Percentiles rank a stretch among this genome's conserved stretches.
phyloP scores from a whole-genome alignment of 352 stramenopile genomes.

The Phytophthora litchii region DNA sequence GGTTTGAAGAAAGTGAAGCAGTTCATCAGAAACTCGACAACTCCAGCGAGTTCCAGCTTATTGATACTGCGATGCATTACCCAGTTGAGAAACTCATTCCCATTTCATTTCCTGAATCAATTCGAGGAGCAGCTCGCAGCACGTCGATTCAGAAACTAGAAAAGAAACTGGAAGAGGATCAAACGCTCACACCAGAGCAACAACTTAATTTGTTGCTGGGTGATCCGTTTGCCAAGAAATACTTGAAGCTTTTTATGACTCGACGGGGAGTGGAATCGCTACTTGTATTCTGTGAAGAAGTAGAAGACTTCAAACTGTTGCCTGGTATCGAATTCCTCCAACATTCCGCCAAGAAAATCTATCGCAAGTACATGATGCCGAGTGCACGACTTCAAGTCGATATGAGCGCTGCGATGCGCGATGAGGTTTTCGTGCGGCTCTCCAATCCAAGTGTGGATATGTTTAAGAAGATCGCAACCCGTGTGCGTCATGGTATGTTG shows the following conservation, averaged over 20 bases:
- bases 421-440: conserved; percentile 72
- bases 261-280: conserved; percentile 66
- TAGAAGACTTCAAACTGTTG: conserved; percentile 81
- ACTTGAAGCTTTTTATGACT: conserved; percentile 80
- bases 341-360: conserved; percentile 87
- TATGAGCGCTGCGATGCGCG: conserved; percentile 82
- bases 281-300: conserved; percentile 78
- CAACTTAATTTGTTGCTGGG: conserved; percentile 52
- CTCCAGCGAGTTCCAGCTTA: conserved; percentile 74
- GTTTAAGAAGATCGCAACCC: conserved; percentile 80
- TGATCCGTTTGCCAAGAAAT: conserved; percentile 72
- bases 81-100: conserved; percentile 77
- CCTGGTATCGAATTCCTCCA: conserved; percentile 85
- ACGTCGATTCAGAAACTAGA: conserved; percentile 26
- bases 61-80: conserved; percentile 76
- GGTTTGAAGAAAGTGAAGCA: conserved; percentile 52
- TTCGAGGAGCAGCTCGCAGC: not conserved
- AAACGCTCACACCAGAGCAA: conserved; percentile 52
- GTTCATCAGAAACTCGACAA: conserved; percentile 60
- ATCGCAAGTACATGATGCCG: conserved; percentile 83
- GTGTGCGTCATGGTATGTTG: conserved; percentile 73
- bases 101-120: conserved; percentile 32
- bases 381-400: conserved; percentile 81
- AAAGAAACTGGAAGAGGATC: conserved; percentile 28
- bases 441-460: conserved; percentile 81